A percentile compares a stretch with the other conserved stretches of the same genome.
Evolutionary conservation across 441 rosid genomes (phyloP).

Genomic region (Melastoma candidum): DNA sequence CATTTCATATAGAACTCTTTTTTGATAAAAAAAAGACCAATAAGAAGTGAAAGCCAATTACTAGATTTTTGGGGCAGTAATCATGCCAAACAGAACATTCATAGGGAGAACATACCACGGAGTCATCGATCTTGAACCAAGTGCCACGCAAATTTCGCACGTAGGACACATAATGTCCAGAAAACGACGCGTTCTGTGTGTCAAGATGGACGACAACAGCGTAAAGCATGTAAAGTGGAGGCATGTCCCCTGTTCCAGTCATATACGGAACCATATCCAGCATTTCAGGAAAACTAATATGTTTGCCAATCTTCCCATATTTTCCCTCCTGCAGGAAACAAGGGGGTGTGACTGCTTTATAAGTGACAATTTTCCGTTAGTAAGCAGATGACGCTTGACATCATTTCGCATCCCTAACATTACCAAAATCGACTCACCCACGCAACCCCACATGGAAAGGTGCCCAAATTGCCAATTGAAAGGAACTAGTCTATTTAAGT

Average conservation of each 20-base stretch:
- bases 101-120: conserved; percentile 39
- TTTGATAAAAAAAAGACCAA: not conserved
- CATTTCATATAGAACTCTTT: conserved; percentile 4
- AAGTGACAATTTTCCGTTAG: no score
- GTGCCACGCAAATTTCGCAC: conserved; percentile 62
- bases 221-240: conserved; percentile 74
- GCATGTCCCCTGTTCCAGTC: conserved; percentile 58
- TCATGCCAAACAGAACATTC: no score
- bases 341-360: not conserved
- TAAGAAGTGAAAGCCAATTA: not conserved
- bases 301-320: conserved; percentile 72
- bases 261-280: conserved; percentile 83
- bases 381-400: no score
- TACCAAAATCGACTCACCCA: no score
- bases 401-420: no score
- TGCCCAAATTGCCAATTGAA: no score
- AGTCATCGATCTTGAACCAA: conserved; percentile 81
- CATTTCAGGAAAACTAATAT: conserved; percentile 74
- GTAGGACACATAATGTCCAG: conserved; percentile 78
- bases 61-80: no score
- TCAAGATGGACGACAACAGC: conserved; percentile 83
- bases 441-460: no score
- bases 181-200: conserved; percentile 74
- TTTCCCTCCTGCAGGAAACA: conserved; percentile 57
- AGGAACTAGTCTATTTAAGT: not conserved